Evolutionary conservation across 495 filamentous ascomycete species (phyloP).

Genomic region (Penicillium robsamsonii): DNA sequence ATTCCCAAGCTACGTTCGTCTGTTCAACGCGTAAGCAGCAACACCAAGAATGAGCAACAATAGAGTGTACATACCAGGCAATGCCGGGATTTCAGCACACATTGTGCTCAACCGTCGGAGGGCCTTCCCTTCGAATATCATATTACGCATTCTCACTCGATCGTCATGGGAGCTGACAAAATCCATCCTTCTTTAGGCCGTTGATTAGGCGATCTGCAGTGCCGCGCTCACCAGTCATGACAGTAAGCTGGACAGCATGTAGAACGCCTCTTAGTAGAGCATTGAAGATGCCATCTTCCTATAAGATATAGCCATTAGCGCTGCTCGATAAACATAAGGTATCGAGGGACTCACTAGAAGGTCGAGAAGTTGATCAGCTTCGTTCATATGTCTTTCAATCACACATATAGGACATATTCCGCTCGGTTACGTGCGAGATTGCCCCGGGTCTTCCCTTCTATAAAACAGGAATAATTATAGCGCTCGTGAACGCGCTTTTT

Average conservation of each 20-base stretch:
- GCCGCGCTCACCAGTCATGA: background rate
- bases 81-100: background rate
- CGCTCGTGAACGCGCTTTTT: background rate
- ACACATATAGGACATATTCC: background rate
- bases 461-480: background rate
- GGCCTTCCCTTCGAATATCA: background rate
- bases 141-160: background rate
- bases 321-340: too few relatives aligned
- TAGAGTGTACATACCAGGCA: background rate
- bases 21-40: background rate
- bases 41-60: background rate
- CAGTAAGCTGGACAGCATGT: too few relatives aligned
- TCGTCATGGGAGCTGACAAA: background rate
- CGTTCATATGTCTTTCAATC: background rate
- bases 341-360: too few relatives aligned
- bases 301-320: too few relatives aligned
- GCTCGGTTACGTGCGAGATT: background rate
- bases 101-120: background rate
- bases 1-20: background rate
- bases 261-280: too few relatives aligned
- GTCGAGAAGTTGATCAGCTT: background rate
- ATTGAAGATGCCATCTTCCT: too few relatives aligned
- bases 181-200: background rate
- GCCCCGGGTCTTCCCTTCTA: background rate
- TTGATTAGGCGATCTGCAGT: background rate